Conservation (phyloP, 768 basidiomycete genomes). For the Pisolithus orientalis region DNA sequence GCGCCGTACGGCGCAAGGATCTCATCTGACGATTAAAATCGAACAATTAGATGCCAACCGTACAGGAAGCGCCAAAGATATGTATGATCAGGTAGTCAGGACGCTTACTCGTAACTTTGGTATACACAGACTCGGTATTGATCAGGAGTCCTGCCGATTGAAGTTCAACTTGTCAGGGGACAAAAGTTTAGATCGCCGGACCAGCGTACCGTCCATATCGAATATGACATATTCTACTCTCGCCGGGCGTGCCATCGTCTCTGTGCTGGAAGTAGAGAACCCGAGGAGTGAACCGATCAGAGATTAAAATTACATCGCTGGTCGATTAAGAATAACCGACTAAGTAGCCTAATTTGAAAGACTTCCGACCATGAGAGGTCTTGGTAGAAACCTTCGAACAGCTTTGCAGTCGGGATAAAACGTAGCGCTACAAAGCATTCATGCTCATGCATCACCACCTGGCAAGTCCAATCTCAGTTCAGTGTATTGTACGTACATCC, state of each 20-base stretch:
- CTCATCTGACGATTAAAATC: conserved; percentile 41
- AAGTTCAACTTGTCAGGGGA: conserved; percentile 1
- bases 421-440: too few relatives aligned
- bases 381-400: too few relatives aligned
- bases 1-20: conserved; percentile 68
- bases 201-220: conserved; percentile 59
- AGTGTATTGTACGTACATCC: too few relatives aligned
- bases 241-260: conserved; percentile 5
- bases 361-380: too few relatives aligned
- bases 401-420: too few relatives aligned
- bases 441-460: too few relatives aligned
- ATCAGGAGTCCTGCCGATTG: conserved; percentile 55
- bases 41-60: background rate
- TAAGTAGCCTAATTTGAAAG: too few relatives aligned
- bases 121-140: conserved; percentile 73
- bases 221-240: conserved; percentile 60
- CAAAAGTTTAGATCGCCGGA: background rate
- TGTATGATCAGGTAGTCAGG: background rate
- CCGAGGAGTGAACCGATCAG: too few relatives aligned
- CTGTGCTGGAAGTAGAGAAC: background rate
- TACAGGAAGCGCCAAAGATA: background rate
- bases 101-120: conserved; percentile 66
- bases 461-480: too few relatives aligned
- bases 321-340: too few relatives aligned
- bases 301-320: too few relatives aligned